Evolutionary conservation across 176 grass and related monocot genomes (phyloP), one percentile per base, ranked within the genome.

Genomic region (Puccinellia tenuiflora): DNA sequence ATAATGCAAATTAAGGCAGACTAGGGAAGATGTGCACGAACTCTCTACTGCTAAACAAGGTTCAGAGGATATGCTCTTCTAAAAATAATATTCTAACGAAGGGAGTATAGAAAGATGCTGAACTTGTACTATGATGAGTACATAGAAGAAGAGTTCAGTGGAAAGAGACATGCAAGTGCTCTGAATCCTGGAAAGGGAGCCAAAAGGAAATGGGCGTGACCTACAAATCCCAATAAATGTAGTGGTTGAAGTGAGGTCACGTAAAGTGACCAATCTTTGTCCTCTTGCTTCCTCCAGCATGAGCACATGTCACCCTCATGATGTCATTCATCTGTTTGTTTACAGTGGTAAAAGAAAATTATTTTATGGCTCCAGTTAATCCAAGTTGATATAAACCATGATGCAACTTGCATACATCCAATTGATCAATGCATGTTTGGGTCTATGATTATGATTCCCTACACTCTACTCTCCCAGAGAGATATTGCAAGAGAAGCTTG

Each of bases 201-300:
- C 59, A 65, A 90, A 78, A 86, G 63, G 21, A 56, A 52, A 25
- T 37, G 74, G 46, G 80, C 75, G 59, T 83, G 84, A 83, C 78
- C 80, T 38, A 79, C 84, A 83, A 86, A 86, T 86, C 88, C 68
- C 88, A 75, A 86, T 90, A 90, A 86, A 88, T 87, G 85, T 48
- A 81, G 77, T 80, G 8, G 88, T 86, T 90, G 54, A 51, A 66
- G 84, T 86, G 88, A 85, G 76, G 85, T 81, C 89, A 77, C 77
- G 77, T 64, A 77, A 90, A 81, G 81, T 39, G 62, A 64, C 52
- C 85, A 68, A 79, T 83, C 56, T 81, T 84, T 81, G 77, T 83
- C 81, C 61, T 83, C n/a, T 87, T 80, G 37, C 51, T 30, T 50
- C 37, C n/a, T 34, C 15, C 46, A 61, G 62, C 63, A 71, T 60